phyloP scores from a whole-genome alignment of 495 filamentous ascomycete species.

The Annulohypoxylon bovei region DNA sequence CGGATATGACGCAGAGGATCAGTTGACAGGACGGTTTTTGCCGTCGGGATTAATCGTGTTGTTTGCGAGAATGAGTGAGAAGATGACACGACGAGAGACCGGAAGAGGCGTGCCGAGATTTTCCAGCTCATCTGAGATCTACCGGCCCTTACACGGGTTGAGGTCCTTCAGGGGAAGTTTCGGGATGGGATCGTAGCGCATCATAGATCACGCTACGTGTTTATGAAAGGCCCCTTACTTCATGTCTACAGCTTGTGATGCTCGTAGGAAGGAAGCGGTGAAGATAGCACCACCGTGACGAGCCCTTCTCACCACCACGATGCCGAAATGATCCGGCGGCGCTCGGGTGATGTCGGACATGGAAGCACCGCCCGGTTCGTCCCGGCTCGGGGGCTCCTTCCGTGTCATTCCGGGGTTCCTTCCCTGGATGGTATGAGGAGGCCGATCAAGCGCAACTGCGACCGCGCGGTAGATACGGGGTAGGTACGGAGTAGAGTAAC shows the following conservation, averaged over 20 bases:
- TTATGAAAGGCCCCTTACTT: background rate
- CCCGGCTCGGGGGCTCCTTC: slow-evolving; percentile 12
- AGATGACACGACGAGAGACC: background rate
- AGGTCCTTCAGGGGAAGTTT: background rate
- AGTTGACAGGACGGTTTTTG: background rate
- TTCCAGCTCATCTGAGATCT: background rate
- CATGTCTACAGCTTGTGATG: background rate
- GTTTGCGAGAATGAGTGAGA: background rate
- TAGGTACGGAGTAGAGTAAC: background rate
- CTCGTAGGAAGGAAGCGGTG: background rate
- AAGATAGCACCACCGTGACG: background rate
- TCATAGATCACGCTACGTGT: background rate
- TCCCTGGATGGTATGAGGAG: background rate
- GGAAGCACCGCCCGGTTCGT: slow-evolving; percentile 21
- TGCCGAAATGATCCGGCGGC: slow-evolving; percentile 33
- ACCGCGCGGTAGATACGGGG: background rate
- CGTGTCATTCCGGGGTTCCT: slow-evolving; percentile 18
- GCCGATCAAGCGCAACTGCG: background rate
- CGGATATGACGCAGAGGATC: slow-evolving; percentile 2
- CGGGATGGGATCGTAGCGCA: background rate
- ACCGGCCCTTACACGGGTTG: background rate
- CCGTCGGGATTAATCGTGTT: slow-evolving; percentile 4
- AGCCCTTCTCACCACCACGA: background rate
- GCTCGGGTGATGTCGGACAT: slow-evolving; percentile 31
- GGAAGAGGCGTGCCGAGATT: slow-evolving; percentile 2